A percentile compares a stretch with the other conserved stretches of the same genome.
Evolutionary conservation across 169 alveolate species (phyloP).

Genomic region (Plasmodium coatneyi): DNA sequence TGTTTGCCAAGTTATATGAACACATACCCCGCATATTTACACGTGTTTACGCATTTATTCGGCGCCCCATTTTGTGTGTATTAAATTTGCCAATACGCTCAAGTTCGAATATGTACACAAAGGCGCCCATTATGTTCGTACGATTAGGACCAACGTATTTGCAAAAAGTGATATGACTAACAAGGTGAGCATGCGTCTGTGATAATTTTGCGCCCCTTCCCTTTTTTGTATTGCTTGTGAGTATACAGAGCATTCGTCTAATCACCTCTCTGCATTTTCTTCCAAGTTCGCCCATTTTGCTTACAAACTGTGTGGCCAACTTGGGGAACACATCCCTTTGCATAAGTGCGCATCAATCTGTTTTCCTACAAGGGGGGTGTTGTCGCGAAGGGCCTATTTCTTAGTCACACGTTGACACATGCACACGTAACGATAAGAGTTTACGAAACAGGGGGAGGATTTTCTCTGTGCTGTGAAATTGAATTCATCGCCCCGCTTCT

Average conservation of each 20-base stretch:
- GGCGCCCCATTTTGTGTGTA: constrained; percentile 10
- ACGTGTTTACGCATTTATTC: neutral
- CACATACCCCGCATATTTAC: neutral
- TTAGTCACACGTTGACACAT: neutral
- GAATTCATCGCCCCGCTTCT: neutral
- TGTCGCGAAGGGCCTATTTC: neutral
- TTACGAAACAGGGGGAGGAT: neutral
- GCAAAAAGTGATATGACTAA: neutral
- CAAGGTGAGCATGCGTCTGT: neutral
- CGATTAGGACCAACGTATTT: neutral
- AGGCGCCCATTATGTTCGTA: neutral
- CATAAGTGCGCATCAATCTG: neutral
- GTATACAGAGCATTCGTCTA: neutral
- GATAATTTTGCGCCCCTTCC: neutral
- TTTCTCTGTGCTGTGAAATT: neutral
- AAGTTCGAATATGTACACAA: neutral
- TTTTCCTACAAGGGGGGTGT: neutral
- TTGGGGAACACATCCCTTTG: neutral
- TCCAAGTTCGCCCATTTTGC: neutral
- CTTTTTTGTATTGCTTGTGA: neutral
- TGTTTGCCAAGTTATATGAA: neutral
- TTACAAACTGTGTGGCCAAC: neutral
- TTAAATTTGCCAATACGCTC: neutral
- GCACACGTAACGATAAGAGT: neutral
- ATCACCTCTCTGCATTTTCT: neutral